A percentile compares a stretch with the other conserved stretches of the same genome.
These are phyloP conservation scores for Suhomyces emberorum DNA, from an alignment of 805 yeast genomes.

Conservation along the genomic window DNA sequence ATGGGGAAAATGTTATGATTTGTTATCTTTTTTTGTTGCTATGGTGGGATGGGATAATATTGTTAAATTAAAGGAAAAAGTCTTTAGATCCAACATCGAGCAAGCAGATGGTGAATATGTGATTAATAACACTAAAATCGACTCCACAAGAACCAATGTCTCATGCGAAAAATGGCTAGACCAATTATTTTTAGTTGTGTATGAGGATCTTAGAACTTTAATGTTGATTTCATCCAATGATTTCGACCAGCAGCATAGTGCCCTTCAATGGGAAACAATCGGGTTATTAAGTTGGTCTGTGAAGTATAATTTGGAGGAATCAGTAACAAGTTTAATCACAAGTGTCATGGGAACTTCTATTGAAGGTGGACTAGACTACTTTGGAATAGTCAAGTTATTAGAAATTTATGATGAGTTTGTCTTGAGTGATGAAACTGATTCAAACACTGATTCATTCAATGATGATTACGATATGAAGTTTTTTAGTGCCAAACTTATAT, in stretches of 20 bases:
- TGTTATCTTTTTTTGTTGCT: constrained; percentile 65
- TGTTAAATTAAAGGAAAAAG: constrained; percentile 59
- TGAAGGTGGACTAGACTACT: constrained; percentile 59
- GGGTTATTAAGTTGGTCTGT: constrained; percentile 53
- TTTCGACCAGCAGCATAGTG: constrained; percentile 44
- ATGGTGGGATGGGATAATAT: constrained; percentile 81
- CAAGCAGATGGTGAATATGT: constrained; percentile 16
- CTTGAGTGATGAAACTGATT: constrained; percentile 29
- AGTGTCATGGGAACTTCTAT: constrained; percentile 49
- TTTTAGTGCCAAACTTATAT: constrained; percentile 32
- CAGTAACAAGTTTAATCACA: constrained; percentile 36
- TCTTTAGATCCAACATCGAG: constrained; percentile 55
- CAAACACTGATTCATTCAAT: constrained; percentile 28
- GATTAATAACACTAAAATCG: constrained; percentile 14
- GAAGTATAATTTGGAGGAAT: constrained; percentile 36
- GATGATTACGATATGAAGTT: constrained; percentile 26
- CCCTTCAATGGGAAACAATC: constrained; percentile 71
- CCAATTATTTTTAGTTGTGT: constrained; percentile 63
- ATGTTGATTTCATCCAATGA: constrained; percentile 23
- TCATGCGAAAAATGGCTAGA: constrained; percentile 79
- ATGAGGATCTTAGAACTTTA: constrained; percentile 50
- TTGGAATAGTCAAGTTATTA: constrained; percentile 51
- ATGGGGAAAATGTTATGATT: constrained; percentile 53
- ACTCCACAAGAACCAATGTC: not conserved
- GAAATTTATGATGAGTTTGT: constrained; percentile 44